Base-by-base conservation (phyloP, 1,284 basidiomycete species). In the Tilletiaria anomala region DNA sequence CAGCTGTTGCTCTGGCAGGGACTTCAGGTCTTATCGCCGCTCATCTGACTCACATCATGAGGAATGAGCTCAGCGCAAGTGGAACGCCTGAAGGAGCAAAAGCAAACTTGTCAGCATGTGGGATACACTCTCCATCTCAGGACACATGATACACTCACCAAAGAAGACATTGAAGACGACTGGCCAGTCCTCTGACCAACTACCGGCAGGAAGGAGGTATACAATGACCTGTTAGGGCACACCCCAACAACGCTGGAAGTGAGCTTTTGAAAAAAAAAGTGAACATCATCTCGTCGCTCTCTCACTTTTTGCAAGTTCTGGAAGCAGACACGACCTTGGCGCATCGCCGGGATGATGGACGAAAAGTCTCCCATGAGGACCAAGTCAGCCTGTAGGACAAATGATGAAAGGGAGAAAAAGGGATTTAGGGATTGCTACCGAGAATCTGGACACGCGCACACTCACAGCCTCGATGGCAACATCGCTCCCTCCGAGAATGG, bases 141-240 rank as follows among this genome's bases (percentile, higher is more conserved):
- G n/a, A n/a, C n/a, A n/a, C n/a, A n/a, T n/a, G n/a, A n/a, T n/a
- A n/a, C n/a, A n/a, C 10, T 8, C 26, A 47, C 73, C 72, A 39
- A 73, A 61, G 43, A 73, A 60, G 43, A 73, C 69, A 50, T 70
- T 70, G 48, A 78, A 61, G n/a, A 82, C 58, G 37, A 81, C 75
- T 2, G 79, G 74, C 71, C 79, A 76, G 49, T 81, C 72, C 57
- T 82, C 79, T 10, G 77, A 74, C 68, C 78, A 81, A 42, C 74
- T 71, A 6, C 67, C 67, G 63, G 43, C 71, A 43, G 50, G 67
- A 43, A 44, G 53, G 16, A 50, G 53, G 43, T 63, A 67, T n/a
- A 50, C 44, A 18, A 62, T 53, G 26, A 68, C n/a, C n/a, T n/a
- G n/a, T n/a, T n/a, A n/a, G n/a, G n/a, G n/a, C n/a, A n/a, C n/a